These are phyloP conservation scores for Boletales sp. DNA, from an alignment of 768 basidiomycete genomes.

Conservation along the genomic window DNA sequence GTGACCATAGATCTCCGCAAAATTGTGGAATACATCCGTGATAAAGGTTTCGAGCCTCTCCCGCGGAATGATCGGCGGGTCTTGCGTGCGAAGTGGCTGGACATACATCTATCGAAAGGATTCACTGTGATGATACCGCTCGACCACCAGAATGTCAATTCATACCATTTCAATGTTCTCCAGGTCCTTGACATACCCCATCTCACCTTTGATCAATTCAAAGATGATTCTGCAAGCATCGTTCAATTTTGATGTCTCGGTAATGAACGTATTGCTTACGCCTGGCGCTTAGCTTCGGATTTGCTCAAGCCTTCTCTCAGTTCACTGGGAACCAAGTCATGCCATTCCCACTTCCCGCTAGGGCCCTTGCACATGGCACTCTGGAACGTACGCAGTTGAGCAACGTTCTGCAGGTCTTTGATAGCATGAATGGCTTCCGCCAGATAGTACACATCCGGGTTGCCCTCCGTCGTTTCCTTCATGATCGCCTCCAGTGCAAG, in stretches of 20 bases:
- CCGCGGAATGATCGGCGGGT: slow-evolving; percentile 75
- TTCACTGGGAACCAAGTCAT: slow-evolving; percentile 76
- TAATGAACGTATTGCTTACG: slow-evolving; percentile 46
- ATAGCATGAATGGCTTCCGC: slow-evolving; percentile 83
- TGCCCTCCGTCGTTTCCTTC: slow-evolving; percentile 75
- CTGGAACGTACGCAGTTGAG: slow-evolving; percentile 88
- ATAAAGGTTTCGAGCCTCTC: slow-evolving; percentile 76
- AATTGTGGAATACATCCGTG: slow-evolving; percentile 87
- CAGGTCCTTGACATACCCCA: slow-evolving; percentile 91
- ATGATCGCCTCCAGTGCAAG: slow-evolving; percentile 82
- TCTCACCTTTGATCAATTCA: slow-evolving; percentile 92
- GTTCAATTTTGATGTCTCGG: background rate
- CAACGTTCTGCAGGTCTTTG: slow-evolving; percentile 73
- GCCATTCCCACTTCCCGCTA: slow-evolving; percentile 85
- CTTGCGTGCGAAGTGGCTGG: slow-evolving; percentile 62
- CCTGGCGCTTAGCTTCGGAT: slow-evolving; percentile 78
- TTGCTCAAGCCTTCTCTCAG: slow-evolving; percentile 58
- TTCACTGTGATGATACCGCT: background rate
- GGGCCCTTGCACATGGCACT: slow-evolving; percentile 80
- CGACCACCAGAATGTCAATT: slow-evolving; percentile 15
- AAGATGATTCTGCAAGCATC: slow-evolving; percentile 71
- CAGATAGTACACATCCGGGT: slow-evolving; percentile 80
- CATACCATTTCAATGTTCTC: slow-evolving; percentile 76
- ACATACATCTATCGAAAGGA: slow-evolving; percentile 66
- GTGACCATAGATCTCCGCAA: slow-evolving; percentile 67